These are phyloP conservation scores for Flaveria trinervia DNA, from an alignment of 129 eudicot species.

Conservation along the genomic window DNA sequence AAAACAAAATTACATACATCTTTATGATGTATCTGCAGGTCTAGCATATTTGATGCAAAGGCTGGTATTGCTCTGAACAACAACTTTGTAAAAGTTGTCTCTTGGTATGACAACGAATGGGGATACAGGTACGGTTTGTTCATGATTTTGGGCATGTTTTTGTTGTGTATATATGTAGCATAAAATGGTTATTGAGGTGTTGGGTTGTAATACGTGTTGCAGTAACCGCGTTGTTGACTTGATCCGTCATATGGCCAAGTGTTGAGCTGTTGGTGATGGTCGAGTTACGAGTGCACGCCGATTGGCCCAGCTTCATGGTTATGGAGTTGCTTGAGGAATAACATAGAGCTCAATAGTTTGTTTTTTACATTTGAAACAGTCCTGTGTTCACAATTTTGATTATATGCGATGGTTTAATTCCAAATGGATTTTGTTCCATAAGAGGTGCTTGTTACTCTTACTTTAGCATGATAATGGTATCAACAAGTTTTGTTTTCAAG, in stretches of 20 bases:
- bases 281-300: slow-evolving; percentile 11
- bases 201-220: slow-evolving; percentile 32
- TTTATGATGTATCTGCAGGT: slow-evolving; percentile 35
- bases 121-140: slow-evolving; percentile 67
- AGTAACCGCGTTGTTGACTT: slow-evolving; percentile 82
- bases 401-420: slow-evolving; percentile 30
- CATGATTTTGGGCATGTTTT: neutral
- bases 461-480: slow-evolving; percentile 28
- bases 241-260: slow-evolving; percentile 76
- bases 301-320: slow-evolving; percentile 17
- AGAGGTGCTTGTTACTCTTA: slow-evolving; percentile 58
- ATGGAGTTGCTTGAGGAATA: slow-evolving; percentile 29
- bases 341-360: slow-evolving; percentile 1
- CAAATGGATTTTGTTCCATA: slow-evolving; percentile 28
- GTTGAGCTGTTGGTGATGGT: slow-evolving; percentile 13
- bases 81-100: slow-evolving; percentile 82
- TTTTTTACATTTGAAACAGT: slow-evolving; percentile 8
- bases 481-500: too few relatives aligned
- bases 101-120: slow-evolving; percentile 95
- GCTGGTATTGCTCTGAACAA: slow-evolving; percentile 82
- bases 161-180: neutral
- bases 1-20: too few relatives aligned
- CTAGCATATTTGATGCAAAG: slow-evolving; percentile 78
- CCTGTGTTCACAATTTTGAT: slow-evolving; percentile 31
- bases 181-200: neutral